Evolutionary conservation across 2,329 filamentous ascomycete species (phyloP), one percentile per base, ranked within the genome.

Genomic region (Aureobasidium sp.): DNA sequence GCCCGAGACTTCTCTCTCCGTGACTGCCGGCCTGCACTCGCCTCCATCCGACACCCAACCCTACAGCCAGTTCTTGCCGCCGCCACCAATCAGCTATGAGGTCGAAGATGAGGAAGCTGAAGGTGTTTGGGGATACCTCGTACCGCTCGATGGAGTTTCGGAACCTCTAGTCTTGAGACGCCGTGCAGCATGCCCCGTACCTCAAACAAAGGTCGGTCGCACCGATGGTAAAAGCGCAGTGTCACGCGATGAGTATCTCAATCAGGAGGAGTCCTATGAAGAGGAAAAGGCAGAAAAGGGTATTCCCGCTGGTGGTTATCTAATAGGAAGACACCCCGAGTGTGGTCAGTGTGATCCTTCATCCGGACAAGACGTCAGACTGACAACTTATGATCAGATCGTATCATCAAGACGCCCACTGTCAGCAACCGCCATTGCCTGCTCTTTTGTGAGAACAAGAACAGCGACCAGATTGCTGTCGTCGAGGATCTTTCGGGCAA

Each of bases 401-500:
- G 83, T 84, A 63, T 75, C 32, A 81, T 97, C 60, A 83, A 89
- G 62, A 87, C 89, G 55, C 86, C 86, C 1, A 90, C 90, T 5
- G 86, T 97, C 47, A 97, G 92, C 21, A 97, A 97, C 71, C 84
- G 92, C 4, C 89, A 92, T 73, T 90, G 87, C 65, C 76, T 90
- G 9, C 67, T 90, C 1, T 90, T 89, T 69, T 80, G 78, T 54
- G 82, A 87, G 70, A 85, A 82, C 66, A 82, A 79, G 65, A 76
- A 78, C 55, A 83, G 84, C 37, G 79, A 81, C 64, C 71, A 79
- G 0, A 75, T 85, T 45, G 93, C 91, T 9, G 83, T 97, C 13
- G 75, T 99, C 5, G 92, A 99, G 73, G 94, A 99, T 73, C 77
- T 97, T 25, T 99, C 94, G 7, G 94, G 87, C 71, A 99, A 99